Evolutionary conservation across 2,329 filamentous ascomycete species (phyloP).

Genomic region (Plectosphaerella plurivora): DNA sequence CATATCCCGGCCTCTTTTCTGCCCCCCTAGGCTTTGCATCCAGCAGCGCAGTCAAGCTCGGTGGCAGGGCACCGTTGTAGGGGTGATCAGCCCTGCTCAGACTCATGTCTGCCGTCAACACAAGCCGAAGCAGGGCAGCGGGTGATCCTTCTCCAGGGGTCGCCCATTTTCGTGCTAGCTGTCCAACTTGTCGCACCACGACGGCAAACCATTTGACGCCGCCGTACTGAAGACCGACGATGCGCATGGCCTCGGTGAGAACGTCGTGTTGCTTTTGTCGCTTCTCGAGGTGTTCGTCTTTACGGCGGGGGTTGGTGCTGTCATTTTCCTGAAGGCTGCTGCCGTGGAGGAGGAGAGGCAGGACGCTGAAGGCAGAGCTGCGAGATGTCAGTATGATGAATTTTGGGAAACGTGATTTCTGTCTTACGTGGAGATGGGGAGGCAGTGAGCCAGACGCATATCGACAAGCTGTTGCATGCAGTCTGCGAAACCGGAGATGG

Average conservation of each 20-base stretch:
- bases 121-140: background rate
- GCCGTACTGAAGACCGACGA: background rate
- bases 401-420: background rate
- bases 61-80: background rate
- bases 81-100: background rate
- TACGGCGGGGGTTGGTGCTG: background rate
- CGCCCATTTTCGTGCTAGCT: background rate
- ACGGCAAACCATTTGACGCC: background rate
- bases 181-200: background rate
- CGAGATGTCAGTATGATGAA: background rate
- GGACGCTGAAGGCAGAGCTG: background rate
- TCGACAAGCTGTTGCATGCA: background rate
- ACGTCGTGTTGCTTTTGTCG: background rate
- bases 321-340: background rate
- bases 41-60: background rate
- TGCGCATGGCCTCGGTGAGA: background rate
- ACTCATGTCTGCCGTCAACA: background rate
- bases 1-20: background rate
- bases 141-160: background rate
- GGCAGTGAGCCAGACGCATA: background rate
- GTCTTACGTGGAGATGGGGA: background rate
- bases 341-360: background rate
- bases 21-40: background rate
- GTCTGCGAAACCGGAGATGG: background rate
- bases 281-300: background rate